A percentile compares a stretch with the other conserved stretches of the same genome.
phyloP scores from a whole-genome alignment of 1,284 basidiomycete species.

The Fomitiporia mediterranea region DNA sequence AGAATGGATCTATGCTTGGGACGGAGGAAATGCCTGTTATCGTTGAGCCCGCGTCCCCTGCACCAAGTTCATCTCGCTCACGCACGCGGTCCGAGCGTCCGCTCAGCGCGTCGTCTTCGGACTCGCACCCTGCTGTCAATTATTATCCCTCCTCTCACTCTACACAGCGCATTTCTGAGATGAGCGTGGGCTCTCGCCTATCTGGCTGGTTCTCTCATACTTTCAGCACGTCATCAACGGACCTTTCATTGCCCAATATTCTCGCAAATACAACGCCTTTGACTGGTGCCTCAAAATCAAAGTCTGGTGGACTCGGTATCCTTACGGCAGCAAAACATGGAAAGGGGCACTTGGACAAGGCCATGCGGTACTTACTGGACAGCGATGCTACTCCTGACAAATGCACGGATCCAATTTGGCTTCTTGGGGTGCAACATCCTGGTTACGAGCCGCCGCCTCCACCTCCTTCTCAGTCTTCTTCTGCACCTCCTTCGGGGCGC shows the following conservation, averaged over 20 bases:
- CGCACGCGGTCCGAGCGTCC: slow-evolving; percentile 46
- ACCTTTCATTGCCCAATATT: slow-evolving; percentile 60
- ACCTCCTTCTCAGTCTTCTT: slow-evolving; percentile 29
- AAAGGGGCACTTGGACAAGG: slow-evolving; percentile 71
- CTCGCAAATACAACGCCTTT: slow-evolving; percentile 42
- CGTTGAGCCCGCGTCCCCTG: slow-evolving; percentile 41
- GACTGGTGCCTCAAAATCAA: slow-evolving; percentile 40
- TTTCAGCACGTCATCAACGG: slow-evolving; percentile 61
- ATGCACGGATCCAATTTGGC: slow-evolving; percentile 77
- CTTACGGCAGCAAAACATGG: slow-evolving; percentile 66
- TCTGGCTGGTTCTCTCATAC: slow-evolving; percentile 77
- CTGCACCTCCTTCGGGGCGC: slow-evolving; percentile 27
- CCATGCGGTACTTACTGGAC: slow-evolving; percentile 80
- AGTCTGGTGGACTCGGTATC: slow-evolving; percentile 41
- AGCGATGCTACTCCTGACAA: slow-evolving; percentile 78
- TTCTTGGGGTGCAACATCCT: slow-evolving; percentile 75
- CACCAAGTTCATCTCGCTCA: slow-evolving; percentile 27
- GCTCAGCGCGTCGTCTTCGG: slow-evolving; percentile 35
- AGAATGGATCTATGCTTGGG: no score
- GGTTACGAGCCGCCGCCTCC: slow-evolving; percentile 59
- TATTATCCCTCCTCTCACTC: slow-evolving; percentile 28
- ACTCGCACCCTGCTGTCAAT: slow-evolving; percentile 37
- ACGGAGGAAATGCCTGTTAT: slow-evolving; percentile 46
- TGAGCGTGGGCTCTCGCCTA: slow-evolving; percentile 58
- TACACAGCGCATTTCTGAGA: slow-evolving; percentile 39